phyloP scores from a whole-genome alignment of 164 flowering plant genomes.

The Amborella trichopoda region DNA sequence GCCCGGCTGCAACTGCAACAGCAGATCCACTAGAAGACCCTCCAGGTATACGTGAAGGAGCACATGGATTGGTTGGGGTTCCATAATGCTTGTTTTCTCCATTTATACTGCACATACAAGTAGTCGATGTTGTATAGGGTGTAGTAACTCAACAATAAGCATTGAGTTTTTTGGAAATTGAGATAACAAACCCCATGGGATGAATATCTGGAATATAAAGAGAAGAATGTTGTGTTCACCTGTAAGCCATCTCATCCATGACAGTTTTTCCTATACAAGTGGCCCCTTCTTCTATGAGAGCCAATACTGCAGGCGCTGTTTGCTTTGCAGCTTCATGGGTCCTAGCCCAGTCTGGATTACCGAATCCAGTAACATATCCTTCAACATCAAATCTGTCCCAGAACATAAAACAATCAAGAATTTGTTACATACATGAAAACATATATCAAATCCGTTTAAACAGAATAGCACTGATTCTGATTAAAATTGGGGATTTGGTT shows the following conservation, averaged over 20 bases:
- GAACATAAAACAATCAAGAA: slow-evolving; percentile 7
- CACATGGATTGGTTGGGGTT: slow-evolving; percentile 76
- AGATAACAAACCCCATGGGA: too few relatives aligned
- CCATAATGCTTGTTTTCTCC: slow-evolving; percentile 91
- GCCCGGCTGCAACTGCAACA: slow-evolving; percentile 74
- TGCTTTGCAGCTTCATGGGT: slow-evolving; percentile 60
- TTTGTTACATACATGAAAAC: background rate
- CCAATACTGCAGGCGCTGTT: slow-evolving; percentile 64
- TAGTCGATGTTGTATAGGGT: background rate
- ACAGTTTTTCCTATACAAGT: slow-evolving; percentile 80
- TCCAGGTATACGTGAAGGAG: slow-evolving; percentile 77
- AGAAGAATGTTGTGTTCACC: too few relatives aligned
- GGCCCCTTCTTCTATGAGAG: slow-evolving; percentile 57
- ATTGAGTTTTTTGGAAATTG: background rate
- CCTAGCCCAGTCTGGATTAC: slow-evolving; percentile 90
- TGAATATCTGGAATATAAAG: too few relatives aligned
- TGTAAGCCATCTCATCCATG: slow-evolving; percentile 98
- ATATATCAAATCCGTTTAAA: background rate
- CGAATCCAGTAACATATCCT: slow-evolving; percentile 82
- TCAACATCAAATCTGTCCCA: slow-evolving; percentile 69
- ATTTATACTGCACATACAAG: slow-evolving; percentile 45
- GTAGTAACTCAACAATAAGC: too few relatives aligned
- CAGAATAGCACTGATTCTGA: background rate
- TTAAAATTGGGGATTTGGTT: background rate
- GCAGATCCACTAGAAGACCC: slow-evolving; percentile 99